A percentile compares a stretch with the other conserved stretches of the same genome.
These are phyloP conservation scores for Myrica gale DNA, from an alignment of 306 rosid genomes.

Conservation along the genomic window DNA sequence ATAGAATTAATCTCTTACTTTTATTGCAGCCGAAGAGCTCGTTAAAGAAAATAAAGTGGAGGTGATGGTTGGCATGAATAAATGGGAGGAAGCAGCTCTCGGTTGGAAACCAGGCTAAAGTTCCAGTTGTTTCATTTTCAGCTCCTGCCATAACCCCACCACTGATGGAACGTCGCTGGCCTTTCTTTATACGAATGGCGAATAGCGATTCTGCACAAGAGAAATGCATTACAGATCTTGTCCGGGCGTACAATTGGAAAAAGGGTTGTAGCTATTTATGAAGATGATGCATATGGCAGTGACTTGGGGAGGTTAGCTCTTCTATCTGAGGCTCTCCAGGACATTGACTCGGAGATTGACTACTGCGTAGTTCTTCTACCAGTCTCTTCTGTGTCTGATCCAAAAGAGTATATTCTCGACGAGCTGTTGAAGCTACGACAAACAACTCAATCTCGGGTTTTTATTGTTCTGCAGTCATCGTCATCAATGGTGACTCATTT, in stretches of 20 bases:
- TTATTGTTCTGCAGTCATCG: constrained; percentile 46
- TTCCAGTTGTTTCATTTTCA: constrained; percentile 49
- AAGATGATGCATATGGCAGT: no score
- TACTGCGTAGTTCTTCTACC: no score
- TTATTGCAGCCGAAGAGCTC: constrained; percentile 44
- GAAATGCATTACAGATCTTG: constrained; percentile 18
- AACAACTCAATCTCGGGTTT: no score
- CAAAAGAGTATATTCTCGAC: no score
- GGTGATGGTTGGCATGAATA: constrained; percentile 47
- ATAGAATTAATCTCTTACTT: background rate
- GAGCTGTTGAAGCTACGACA: no score
- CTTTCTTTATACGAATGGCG: background rate
- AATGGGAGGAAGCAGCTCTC: constrained; percentile 58
- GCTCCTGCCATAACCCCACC: background rate
- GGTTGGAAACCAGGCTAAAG: constrained; percentile 38
- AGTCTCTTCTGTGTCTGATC: no score
- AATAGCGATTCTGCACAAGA: no score
- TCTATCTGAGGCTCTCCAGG: no score
- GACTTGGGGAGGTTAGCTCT: no score
- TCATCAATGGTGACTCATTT: constrained; percentile 46
- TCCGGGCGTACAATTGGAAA: no score
- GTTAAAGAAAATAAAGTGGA: constrained; percentile 37
- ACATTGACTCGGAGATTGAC: no score
- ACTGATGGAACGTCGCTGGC: constrained; percentile 35
- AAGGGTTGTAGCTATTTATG: no score